Evolutionary conservation across 192 early-diverging fungal species (phyloP).

Genomic region (Chytriomyces confervae): DNA sequence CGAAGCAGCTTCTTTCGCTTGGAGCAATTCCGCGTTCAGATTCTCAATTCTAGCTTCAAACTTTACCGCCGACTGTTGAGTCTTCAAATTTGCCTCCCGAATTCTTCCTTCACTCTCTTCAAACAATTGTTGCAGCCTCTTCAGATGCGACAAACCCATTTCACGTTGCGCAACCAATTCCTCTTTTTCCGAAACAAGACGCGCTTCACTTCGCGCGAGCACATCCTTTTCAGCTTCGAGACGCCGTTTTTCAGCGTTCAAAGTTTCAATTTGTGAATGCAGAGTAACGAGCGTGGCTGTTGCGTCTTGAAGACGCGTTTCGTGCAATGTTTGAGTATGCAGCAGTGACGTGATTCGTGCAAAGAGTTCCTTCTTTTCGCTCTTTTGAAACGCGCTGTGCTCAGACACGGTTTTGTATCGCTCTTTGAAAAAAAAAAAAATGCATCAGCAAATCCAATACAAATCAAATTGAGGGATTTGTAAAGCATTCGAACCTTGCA

Average conservation of each 20-base stretch:
- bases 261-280: slow-evolving; percentile 54
- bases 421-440: too few species aligned
- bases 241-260: slow-evolving; percentile 55
- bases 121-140: slow-evolving; percentile 57
- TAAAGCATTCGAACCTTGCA: slow-evolving; percentile 38
- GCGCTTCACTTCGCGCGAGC: slow-evolving; percentile 55
- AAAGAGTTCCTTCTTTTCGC: slow-evolving; percentile 69
- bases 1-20: too few species aligned
- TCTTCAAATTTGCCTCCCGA: slow-evolving; percentile 36
- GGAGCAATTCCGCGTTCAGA: slow-evolving; percentile 36
- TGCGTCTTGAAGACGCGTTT: slow-evolving; percentile 65
- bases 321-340: slow-evolving; percentile 58
- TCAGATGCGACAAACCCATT: slow-evolving; percentile 56
- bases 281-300: slow-evolving; percentile 55
- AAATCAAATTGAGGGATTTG: too few species aligned
- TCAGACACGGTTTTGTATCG: slow-evolving; percentile 68
- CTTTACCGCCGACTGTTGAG: background rate
- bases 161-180: slow-evolving; percentile 59
- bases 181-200: slow-evolving; percentile 58
- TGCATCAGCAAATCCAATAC: too few species aligned
- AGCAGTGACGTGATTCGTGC: slow-evolving; percentile 60
- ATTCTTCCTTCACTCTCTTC: too few species aligned
- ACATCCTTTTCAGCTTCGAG: slow-evolving; percentile 64
- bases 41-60: too few species aligned
- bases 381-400: slow-evolving; percentile 58